Evolutionary conservation across 2,329 filamentous ascomycete species (phyloP).

Genomic region (Claviceps pazoutovae): DNA sequence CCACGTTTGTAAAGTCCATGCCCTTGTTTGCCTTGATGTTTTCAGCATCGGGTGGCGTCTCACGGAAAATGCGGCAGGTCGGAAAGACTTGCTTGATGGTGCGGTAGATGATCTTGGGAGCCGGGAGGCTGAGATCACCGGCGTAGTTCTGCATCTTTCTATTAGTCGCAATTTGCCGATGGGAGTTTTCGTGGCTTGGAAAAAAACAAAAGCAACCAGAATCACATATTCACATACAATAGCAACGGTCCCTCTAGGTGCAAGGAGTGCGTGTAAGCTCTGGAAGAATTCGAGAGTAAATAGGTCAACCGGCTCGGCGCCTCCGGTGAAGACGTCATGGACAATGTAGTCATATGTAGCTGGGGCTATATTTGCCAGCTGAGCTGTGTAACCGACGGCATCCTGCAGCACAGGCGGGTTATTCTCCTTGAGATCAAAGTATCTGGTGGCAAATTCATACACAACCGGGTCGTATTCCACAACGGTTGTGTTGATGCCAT

Average conservation of each 20-base stretch:
- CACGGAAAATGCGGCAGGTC: constrained; percentile 83
- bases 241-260: constrained; percentile 67
- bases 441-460: constrained; percentile 65
- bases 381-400: constrained; percentile 54
- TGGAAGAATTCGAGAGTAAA: constrained; percentile 79
- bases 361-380: constrained; percentile 26
- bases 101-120: constrained; percentile 63
- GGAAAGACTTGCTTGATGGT: constrained; percentile 76
- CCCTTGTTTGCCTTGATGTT: constrained; percentile 32
- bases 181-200: not conserved
- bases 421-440: constrained; percentile 67
- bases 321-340: constrained; percentile 95
- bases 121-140: constrained; percentile 66
- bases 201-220: no score
- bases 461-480: constrained; percentile 91
- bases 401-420: constrained; percentile 73
- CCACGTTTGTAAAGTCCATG: constrained; percentile 84
- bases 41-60: constrained; percentile 42
- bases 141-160: constrained; percentile 63
- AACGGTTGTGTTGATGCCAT: constrained; percentile 84
- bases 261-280: constrained; percentile 56
- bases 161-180: constrained; percentile 8
- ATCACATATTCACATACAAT: constrained; percentile 45
- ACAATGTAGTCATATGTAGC: constrained; percentile 77
- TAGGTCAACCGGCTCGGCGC: constrained; percentile 74